Percentiles rank a stretch among this genome's conserved stretches.
phyloP scores from a whole-genome alignment of 78 protist species.

The Dictyostelium firmibasis region DNA sequence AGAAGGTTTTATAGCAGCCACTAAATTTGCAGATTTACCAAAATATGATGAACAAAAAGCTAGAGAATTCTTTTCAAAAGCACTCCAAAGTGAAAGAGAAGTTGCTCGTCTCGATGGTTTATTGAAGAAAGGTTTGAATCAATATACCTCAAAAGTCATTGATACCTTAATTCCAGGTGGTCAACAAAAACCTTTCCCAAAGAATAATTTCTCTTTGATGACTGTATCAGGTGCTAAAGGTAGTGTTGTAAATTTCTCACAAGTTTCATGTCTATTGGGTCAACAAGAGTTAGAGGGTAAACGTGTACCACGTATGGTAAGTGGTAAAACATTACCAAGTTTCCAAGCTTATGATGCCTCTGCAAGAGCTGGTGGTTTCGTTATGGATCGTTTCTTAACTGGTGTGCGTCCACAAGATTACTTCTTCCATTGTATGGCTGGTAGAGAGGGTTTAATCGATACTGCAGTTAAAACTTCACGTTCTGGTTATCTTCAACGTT shows the following conservation, averaged over 20 bases:
- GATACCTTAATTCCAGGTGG: conserved; percentile 92
- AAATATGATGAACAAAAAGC: not conserved
- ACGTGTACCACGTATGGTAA: conserved; percentile 97
- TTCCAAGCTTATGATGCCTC: conserved; percentile 89
- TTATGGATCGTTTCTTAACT: conserved; percentile 97
- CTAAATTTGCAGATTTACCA: conserved; percentile 33
- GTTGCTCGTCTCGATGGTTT: conserved; percentile 78
- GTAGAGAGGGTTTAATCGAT: conserved; percentile 99
- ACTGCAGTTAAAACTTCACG: conserved; percentile 99
- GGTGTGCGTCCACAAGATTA: conserved; percentile 98
- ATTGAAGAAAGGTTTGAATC: conserved; percentile 62
- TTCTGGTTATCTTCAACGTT: conserved; percentile 98
- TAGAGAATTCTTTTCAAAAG: not conserved
- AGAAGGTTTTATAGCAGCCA: conserved; percentile 47
- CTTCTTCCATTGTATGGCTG: conserved; percentile 99
- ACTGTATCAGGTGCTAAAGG: conserved; percentile 99
- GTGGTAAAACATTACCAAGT: conserved; percentile 96
- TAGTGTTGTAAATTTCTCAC: conserved; percentile 95
- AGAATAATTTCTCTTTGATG: conserved; percentile 96
- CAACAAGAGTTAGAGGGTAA: conserved; percentile 97
- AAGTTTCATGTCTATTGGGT: conserved; percentile 98
- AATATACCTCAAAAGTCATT: conserved; percentile 88
- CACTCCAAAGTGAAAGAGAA: conserved; percentile 44
- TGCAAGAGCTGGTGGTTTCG: conserved; percentile 96
- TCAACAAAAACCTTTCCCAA: conserved; percentile 92